Evolutionary conservation across 2,329 filamentous ascomycete genomes (phyloP).

Genomic region (Aureobasidium sp.): DNA sequence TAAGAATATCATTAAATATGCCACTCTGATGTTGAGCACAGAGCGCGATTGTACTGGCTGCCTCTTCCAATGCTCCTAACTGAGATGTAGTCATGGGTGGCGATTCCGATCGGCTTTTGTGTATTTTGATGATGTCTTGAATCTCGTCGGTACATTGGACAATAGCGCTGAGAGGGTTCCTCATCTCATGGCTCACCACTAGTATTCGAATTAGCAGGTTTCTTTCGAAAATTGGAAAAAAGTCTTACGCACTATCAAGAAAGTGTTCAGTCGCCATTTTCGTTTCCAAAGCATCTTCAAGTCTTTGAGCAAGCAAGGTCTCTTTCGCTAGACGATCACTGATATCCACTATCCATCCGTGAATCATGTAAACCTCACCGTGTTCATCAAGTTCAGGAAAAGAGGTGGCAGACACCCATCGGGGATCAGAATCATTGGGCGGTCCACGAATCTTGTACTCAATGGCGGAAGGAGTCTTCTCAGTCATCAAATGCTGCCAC

Average conservation of each 20-base stretch:
- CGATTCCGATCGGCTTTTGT: not conserved
- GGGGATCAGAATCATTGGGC: not conserved
- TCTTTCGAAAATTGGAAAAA: no score
- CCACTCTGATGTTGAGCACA: conserved; percentile 37
- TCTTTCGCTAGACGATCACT: conserved; percentile 50
- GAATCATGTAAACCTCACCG: conserved; percentile 41
- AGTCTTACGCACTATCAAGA: conserved; percentile 31
- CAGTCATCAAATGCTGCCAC: conserved; percentile 4
- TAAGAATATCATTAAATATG: conserved; percentile 54
- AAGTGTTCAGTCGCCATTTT: conserved; percentile 41
- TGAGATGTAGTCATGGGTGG: conserved; percentile 24
- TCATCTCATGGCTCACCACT: conserved; percentile 40
- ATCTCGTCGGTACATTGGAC: conserved; percentile 42
- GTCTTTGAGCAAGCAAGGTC: conserved; percentile 34
- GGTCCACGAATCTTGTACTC: conserved; percentile 4
- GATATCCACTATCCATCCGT: conserved; percentile 50
- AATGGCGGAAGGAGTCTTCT: not conserved
- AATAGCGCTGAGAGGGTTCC: conserved; percentile 31
- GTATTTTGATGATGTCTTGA: not conserved
- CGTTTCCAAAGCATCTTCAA: conserved; percentile 39
- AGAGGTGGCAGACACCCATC: conserved; percentile 16
- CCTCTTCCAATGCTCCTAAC: conserved; percentile 27
- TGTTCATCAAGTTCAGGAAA: conserved; percentile 33
- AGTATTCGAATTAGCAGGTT: conserved; percentile 15
- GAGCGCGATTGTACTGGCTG: conserved; percentile 34